A percentile compares a stretch with the other conserved stretches of the same genome.
phyloP scores from a whole-genome alignment of 1,284 basidiomycete species.

The Microstroma glucosiphilum region DNA sequence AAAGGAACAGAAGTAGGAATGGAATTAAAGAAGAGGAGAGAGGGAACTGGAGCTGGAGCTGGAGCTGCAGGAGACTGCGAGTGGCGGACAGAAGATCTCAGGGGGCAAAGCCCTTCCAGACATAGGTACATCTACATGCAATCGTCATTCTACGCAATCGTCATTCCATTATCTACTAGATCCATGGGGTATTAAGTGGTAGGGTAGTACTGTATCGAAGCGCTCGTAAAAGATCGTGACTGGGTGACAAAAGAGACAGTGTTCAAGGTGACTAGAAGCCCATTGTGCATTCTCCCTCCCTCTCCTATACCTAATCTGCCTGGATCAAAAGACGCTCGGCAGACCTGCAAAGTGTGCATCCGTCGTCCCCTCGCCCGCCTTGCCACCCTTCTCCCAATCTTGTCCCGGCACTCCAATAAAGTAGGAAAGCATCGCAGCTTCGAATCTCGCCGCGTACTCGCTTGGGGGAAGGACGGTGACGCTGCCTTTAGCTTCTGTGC shows the following conservation, averaged over 20 bases:
- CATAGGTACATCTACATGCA: not conserved
- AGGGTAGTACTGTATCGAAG: not conserved
- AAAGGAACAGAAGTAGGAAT: not conserved
- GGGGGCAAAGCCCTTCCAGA: not conserved
- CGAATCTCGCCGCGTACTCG: slow-evolving; percentile 39
- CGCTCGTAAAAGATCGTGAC: not conserved
- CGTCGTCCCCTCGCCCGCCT: not conserved
- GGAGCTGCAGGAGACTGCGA: not conserved
- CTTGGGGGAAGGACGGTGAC: slow-evolving; percentile 39
- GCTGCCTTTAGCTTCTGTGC: slow-evolving; percentile 2
- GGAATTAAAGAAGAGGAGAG: no score
- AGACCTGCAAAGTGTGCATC: no score
- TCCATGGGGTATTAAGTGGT: slow-evolving; percentile 1
- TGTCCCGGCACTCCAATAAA: slow-evolving; percentile 27
- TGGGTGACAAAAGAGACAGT: not conserved
- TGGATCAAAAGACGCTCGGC: no score
- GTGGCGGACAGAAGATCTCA: no score
- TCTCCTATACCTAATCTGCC: no score
- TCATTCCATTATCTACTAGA: not conserved
- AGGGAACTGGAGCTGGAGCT: not conserved
- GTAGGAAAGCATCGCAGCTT: slow-evolving; percentile 30
- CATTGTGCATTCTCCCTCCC: no score
- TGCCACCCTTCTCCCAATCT: not conserved
- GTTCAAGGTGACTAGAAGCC: no score
- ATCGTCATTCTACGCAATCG: not conserved